Evolutionary conservation across 2,329 filamentous ascomycete genomes (phyloP).

Genomic region (Trichophyton verrucosum): DNA sequence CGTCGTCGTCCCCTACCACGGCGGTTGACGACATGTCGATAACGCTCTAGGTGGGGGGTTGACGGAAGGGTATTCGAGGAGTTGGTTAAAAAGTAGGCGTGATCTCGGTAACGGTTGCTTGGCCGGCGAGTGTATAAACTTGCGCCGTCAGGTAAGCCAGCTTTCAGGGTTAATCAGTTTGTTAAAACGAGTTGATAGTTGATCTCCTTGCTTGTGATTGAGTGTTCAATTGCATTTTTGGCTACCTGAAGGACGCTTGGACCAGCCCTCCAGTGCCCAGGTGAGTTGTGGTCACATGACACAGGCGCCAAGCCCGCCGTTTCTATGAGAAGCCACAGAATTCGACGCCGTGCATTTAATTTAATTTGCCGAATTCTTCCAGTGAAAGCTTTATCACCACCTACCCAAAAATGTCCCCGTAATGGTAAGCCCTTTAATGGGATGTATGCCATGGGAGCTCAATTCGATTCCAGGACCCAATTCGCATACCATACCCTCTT

Average conservation of each 20-base stretch:
- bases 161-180: background rate
- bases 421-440: too few relatives aligned
- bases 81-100: background rate
- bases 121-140: background rate
- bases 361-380: too few relatives aligned
- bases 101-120: background rate
- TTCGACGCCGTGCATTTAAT: too few relatives aligned
- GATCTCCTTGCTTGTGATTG: background rate
- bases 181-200: background rate
- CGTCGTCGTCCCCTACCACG: constrained; percentile 57
- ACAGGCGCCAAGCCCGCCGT: background rate
- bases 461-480: background rate
- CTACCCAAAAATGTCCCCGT: too few relatives aligned
- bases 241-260: background rate
- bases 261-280: too few relatives aligned
- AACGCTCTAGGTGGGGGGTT: background rate
- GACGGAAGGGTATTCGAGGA: background rate
- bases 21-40: constrained; percentile 31
- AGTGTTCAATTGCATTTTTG: background rate
- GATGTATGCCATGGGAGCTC: background rate
- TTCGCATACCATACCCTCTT: background rate
- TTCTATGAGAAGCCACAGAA: too few relatives aligned
- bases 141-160: background rate
- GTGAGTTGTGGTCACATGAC: background rate
- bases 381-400: too few relatives aligned